Evolutionary conservation across 2,329 filamentous ascomycete genomes (phyloP), one percentile per base, ranked within the genome.

Genomic region (Mycogone perniciosa): DNA sequence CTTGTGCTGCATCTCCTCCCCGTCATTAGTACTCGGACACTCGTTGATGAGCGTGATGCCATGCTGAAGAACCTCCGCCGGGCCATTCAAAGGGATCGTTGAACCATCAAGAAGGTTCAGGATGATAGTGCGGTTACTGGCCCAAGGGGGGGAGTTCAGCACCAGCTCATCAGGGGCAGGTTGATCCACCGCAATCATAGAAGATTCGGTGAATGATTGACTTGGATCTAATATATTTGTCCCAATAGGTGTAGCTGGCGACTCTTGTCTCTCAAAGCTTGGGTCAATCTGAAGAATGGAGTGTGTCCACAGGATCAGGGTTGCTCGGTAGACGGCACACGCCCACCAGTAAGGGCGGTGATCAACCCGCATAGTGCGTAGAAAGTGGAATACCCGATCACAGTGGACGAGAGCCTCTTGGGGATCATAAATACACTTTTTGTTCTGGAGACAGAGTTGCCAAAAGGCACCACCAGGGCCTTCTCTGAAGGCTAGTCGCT

Each of bases 311-410:
- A 85, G 69, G 38, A 83, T 76, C 50, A 86, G 68, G 4, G 76
- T 76, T 2, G 76, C 83, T n/a, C 85, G 80, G 62, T 88, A 88
- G 38, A 88, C 70, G 3, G 83, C 84, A 2, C 76, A 79, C n/a
- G 81, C 71, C 84, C 84, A 88, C 85, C 85, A 89, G 35, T 76
- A 78, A 5, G 85, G 85, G 26, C 82, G 76, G 3, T 78, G 72
- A 44, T 81, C 76, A 31, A 70, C 68, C 2, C 80, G 75, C 77
- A 88, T 86, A 10, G 71, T 69, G 6, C 77, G 72, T 37, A 87
- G 66, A 8, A 86, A 71, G 4, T 81, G 75, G 40, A 86, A 68
- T 4, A 87, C 76, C 65, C 88, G 85, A 1, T 84, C 84, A 54
- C 80, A 82, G 62, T 88, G 85, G 64, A 82, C 82, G 45, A 85